phyloP scores from a whole-genome alignment of 345 rosid genomes.

The Moricandia arvensis region DNA sequence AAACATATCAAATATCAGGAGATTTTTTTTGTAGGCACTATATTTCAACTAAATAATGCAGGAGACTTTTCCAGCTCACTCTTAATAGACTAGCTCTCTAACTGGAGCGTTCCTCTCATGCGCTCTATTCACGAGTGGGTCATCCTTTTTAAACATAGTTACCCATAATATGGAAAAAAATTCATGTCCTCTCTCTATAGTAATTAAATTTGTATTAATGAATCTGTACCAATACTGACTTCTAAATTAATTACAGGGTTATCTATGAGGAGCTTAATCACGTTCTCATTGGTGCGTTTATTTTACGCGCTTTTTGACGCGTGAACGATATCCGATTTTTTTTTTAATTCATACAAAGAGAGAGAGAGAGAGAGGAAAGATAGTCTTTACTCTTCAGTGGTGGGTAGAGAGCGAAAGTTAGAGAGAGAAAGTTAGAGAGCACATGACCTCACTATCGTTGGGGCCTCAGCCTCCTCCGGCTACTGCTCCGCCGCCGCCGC shows the following conservation, averaged over 20 bases:
- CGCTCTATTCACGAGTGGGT: constrained; percentile 6
- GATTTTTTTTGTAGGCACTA: background rate
- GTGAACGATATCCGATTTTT: background rate
- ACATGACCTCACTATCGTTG: constrained; percentile 55
- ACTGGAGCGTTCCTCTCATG: background rate
- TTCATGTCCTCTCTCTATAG: too few relatives aligned
- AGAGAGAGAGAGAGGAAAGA: background rate
- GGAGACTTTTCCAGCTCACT: background rate
- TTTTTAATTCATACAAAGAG: background rate
- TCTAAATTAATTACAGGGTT: background rate
- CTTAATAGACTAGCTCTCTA: background rate
- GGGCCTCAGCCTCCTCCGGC: constrained; percentile 46
- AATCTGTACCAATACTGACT: background rate
- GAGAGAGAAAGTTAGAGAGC: constrained; percentile 36
- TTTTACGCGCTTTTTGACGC: background rate
- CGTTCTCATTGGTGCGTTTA: background rate
- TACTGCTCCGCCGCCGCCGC: constrained; percentile 32
- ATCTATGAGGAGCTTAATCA: background rate
- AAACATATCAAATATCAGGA: background rate
- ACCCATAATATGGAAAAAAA: too few relatives aligned
- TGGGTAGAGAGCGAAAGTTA: constrained; percentile 33
- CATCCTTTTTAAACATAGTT: background rate
- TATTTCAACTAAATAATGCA: background rate
- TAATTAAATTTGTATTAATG: background rate
- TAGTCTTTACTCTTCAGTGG: constrained; percentile 18